Percentiles rank a stretch among this genome's conserved stretches.
phyloP scores from a whole-genome alignment of 192 early-diverging fungal genomes.

The Mortierella hygrophila region DNA sequence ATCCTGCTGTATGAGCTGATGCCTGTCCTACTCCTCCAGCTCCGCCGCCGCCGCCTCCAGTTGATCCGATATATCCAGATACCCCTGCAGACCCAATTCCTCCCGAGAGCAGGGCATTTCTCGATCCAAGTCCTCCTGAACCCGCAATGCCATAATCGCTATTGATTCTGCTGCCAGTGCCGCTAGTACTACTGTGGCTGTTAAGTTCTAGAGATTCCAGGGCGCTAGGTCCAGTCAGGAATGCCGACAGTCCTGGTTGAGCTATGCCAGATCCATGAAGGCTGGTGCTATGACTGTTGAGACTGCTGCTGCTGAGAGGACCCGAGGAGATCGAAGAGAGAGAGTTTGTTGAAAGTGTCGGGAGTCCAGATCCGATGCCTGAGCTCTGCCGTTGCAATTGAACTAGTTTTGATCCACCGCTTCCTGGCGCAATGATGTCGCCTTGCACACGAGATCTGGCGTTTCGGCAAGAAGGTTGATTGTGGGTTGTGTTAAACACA shows the following conservation, averaged over 20 bases:
- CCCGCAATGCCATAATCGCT: constrained; percentile 18
- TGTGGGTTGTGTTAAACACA: not conserved
- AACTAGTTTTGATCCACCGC: constrained; percentile 51
- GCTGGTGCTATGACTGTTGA: not conserved
- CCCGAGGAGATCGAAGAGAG: constrained; percentile 23
- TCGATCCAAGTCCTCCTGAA: not conserved
- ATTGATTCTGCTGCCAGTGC: not conserved
- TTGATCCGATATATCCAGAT: constrained; percentile 1
- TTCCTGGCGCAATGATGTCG: constrained; percentile 15
- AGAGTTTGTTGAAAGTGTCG: constrained; percentile 21
- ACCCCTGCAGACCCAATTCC: not conserved
- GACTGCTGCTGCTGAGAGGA: constrained; percentile 21
- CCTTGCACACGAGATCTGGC: constrained; percentile 22
- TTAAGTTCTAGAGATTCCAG: constrained; percentile 2
- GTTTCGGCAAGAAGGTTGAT: not conserved
- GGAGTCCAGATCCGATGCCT: constrained; percentile 23
- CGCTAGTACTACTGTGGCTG: not conserved
- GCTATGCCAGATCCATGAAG: constrained; percentile 19
- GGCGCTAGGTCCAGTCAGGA: constrained; percentile 34
- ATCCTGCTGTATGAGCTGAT: not conserved
- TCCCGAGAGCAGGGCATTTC: not conserved
- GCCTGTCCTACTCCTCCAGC: not conserved
- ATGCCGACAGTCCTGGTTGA: constrained; percentile 46
- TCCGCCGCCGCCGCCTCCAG: not conserved
- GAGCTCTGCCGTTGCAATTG: constrained; percentile 51